phyloP scores from a whole-genome alignment of 2,329 filamentous ascomycete species.

The Grosmannia serpens region DNA sequence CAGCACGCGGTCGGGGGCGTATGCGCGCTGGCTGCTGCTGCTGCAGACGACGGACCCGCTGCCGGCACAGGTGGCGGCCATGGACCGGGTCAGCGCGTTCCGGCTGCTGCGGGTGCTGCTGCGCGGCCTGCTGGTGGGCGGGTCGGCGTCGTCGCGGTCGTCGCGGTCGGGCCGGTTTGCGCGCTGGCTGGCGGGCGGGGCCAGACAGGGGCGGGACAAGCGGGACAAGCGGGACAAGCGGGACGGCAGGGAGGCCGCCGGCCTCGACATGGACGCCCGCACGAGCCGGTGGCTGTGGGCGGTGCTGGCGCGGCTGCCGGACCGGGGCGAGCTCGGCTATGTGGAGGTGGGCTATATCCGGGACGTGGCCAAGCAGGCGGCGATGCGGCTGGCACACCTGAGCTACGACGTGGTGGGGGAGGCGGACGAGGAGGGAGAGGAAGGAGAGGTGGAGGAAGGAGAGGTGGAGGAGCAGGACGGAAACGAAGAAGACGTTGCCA shows the following conservation, averaged over 20 bases:
- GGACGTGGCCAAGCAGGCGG: constrained; percentile 68
- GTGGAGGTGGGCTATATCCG: constrained; percentile 65
- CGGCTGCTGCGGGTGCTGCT: constrained; percentile 57
- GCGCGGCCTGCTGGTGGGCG: constrained; percentile 46
- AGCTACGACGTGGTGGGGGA: constrained; percentile 37
- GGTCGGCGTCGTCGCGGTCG: constrained; percentile 8
- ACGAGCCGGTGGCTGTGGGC: constrained; percentile 82
- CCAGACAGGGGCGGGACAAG: background rate
- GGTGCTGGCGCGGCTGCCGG: constrained; percentile 62
- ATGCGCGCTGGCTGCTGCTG: constrained; percentile 38
- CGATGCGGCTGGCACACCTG: constrained; percentile 44
- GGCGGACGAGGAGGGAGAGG: constrained; percentile 30
- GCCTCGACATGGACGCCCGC: constrained; percentile 47
- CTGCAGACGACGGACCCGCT: constrained; percentile 43
- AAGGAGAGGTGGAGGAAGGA: constrained; percentile 32
- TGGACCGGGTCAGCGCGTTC: constrained; percentile 56
- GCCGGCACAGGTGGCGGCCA: constrained; percentile 47
- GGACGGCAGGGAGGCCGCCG: constrained; percentile 17
- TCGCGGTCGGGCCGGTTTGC: constrained; percentile 8
- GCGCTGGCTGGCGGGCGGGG: constrained; percentile 1
- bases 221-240: constrained; percentile 16
- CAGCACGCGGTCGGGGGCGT: constrained; percentile 36
- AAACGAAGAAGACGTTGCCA: constrained; percentile 15
- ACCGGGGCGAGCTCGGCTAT: constrained; percentile 62
- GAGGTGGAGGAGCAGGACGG: constrained; percentile 16